phyloP scores from a whole-genome alignment of 345 rosid genomes.

The Eucalyptus polybractea region DNA sequence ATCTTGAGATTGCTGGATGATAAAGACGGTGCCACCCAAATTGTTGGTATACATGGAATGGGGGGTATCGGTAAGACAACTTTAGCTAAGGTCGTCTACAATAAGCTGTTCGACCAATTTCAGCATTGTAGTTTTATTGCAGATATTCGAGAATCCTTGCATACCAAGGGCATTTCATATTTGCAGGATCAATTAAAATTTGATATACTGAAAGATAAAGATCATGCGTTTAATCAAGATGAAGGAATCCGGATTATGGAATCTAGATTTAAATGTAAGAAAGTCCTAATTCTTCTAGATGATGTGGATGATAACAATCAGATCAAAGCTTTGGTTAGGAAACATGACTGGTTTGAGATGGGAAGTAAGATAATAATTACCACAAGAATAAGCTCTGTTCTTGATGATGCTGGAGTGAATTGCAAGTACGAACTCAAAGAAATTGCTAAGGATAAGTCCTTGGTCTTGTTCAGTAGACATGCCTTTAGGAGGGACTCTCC shows the following conservation, averaged over 20 bases:
- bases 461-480: neutral
- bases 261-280: neutral
- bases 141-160: neutral
- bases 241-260: neutral
- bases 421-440: neutral
- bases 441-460: neutral
- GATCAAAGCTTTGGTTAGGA: neutral
- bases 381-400: neutral
- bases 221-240: neutral
- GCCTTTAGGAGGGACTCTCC: neutral
- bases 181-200: neutral
- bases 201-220: too few relatives aligned
- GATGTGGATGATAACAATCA: neutral
- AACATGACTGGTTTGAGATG: neutral
- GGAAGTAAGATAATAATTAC: neutral
- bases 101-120: too few relatives aligned
- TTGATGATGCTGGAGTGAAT: neutral
- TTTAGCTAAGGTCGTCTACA: too few relatives aligned
- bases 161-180: accelerated
- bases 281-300: neutral
- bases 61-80: too few relatives aligned
- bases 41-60: too few relatives aligned
- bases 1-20: too few relatives aligned
- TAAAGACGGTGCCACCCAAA: accelerated
- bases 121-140: neutral